phyloP scores from a whole-genome alignment of 139 green algal genomes.

The Picochlorum sp. region DNA sequence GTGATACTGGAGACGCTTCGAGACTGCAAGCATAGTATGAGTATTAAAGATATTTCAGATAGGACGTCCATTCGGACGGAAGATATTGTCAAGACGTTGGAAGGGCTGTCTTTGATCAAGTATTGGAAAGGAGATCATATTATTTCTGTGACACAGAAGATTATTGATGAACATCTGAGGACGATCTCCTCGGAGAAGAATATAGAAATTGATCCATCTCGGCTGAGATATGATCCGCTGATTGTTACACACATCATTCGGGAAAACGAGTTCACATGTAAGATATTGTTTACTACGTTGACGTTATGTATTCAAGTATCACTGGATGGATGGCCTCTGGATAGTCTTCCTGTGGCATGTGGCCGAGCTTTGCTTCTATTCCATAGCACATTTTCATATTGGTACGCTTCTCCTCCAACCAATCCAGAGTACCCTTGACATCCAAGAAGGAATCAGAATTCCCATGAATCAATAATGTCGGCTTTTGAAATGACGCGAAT shows the following conservation, averaged over 20 bases:
- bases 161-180: slow-evolving; percentile 50
- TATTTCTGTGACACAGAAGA: slow-evolving; percentile 39
- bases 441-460: slow-evolving; percentile 54
- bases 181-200: slow-evolving; percentile 18
- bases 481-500: slow-evolving; percentile 46
- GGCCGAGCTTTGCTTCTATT: slow-evolving; percentile 42
- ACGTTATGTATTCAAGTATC: slow-evolving; percentile 18
- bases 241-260: background rate
- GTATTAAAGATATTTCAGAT: slow-evolving; percentile 89
- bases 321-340: slow-evolving; percentile 31
- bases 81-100: slow-evolving; percentile 90
- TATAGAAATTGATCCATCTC: slow-evolving; percentile 37
- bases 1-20: slow-evolving; percentile 79
- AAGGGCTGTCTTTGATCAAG: slow-evolving; percentile 72
- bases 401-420: slow-evolving; percentile 49
- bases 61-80: slow-evolving; percentile 85
- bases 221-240: slow-evolving; percentile 44
- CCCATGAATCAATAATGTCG: slow-evolving; percentile 55
- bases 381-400: slow-evolving; percentile 34
- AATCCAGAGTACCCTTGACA: slow-evolving; percentile 33
- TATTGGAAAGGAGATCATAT: slow-evolving; percentile 72
- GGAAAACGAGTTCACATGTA: slow-evolving; percentile 1
- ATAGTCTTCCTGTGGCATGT: slow-evolving; percentile 54
- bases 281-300: background rate
- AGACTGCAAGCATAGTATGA: slow-evolving; percentile 58